Evolutionary conservation across 768 basidiomycete species (phyloP).

Genomic region (Cyclocybe aegerita): DNA sequence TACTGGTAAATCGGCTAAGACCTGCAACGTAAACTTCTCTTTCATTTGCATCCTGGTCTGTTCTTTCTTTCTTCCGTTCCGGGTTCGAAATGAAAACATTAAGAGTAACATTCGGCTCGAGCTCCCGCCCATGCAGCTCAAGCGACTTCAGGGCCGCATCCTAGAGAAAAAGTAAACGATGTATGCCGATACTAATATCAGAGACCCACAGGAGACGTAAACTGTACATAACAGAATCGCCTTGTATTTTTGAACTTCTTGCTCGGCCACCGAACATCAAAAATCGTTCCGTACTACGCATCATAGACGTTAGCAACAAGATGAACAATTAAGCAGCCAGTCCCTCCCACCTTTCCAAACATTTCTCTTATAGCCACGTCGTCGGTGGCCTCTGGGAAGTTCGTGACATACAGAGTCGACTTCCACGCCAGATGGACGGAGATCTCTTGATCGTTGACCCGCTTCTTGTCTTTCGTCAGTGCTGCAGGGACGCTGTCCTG

Average conservation of each 20-base stretch:
- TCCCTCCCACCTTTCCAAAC: constrained; percentile 66
- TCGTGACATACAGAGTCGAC: constrained; percentile 93
- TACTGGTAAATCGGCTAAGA: constrained; percentile 73
- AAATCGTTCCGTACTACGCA: constrained; percentile 79
- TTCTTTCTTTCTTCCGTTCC: constrained; percentile 83
- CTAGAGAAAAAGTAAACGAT: constrained; percentile 30
- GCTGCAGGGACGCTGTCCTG: constrained; percentile 84
- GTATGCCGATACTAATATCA: not conserved
- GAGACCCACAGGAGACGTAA: constrained; percentile 68
- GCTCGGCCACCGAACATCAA: constrained; percentile 97
- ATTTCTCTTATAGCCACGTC: constrained; percentile 73
- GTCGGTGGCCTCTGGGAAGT: constrained; percentile 86
- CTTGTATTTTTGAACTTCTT: constrained; percentile 92
- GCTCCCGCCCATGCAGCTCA: constrained; percentile 74
- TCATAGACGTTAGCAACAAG: constrained; percentile 1
- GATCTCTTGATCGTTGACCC: constrained; percentile 71
- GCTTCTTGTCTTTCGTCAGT: constrained; percentile 93
- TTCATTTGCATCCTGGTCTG: constrained; percentile 82
- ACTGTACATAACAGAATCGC: constrained; percentile 95
- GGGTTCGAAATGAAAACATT: constrained; percentile 91
- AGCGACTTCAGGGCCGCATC: constrained; percentile 71
- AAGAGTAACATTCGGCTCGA: constrained; percentile 66
- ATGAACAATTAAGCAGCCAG: not conserved
- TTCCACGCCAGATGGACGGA: constrained; percentile 90
- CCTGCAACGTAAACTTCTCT: constrained; percentile 89